Evolutionary conservation across 768 basidiomycete genomes (phyloP).

Genomic region (Naganishia kalamii): DNA sequence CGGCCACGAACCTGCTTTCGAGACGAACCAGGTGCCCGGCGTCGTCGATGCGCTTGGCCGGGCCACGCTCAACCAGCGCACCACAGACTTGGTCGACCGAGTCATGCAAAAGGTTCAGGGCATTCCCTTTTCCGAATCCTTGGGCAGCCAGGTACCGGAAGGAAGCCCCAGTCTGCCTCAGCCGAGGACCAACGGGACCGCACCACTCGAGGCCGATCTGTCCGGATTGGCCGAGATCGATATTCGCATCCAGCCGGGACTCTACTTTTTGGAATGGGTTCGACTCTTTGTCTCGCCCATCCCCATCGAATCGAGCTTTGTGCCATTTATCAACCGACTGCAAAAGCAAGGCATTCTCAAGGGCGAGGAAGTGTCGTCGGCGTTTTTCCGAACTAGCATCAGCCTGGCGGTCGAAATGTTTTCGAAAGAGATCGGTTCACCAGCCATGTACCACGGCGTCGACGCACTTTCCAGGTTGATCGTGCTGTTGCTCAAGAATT

Average conservation of each 20-base stretch:
- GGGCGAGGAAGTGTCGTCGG: constrained; percentile 89
- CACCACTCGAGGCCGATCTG: constrained; percentile 13
- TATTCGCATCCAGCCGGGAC: constrained; percentile 22
- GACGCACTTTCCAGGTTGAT: constrained; percentile 93
- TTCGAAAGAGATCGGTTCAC: constrained; percentile 50
- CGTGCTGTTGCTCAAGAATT: constrained; percentile 98
- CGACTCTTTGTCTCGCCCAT: constrained; percentile 83
- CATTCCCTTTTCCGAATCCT: neutral
- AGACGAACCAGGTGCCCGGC: constrained; percentile 69
- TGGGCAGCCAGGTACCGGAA: neutral
- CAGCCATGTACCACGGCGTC: constrained; percentile 80
- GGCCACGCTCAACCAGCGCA: constrained; percentile 65
- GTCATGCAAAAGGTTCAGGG: neutral
- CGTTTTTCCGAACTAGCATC: constrained; percentile 97
- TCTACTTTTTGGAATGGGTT: constrained; percentile 67
- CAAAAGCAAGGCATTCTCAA: constrained; percentile 95
- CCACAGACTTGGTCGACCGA: constrained; percentile 48
- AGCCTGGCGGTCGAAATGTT: constrained; percentile 89
- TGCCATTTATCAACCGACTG: constrained; percentile 92
- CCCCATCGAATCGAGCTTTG: constrained; percentile 82
- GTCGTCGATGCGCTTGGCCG: constrained; percentile 75
- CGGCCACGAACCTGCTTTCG: constrained; percentile 65
- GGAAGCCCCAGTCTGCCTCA: neutral
- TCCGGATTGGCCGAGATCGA: constrained; percentile 3
- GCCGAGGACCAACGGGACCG: constrained; percentile 16